Evolutionary conservation across 768 basidiomycete genomes (phyloP).

Genomic region (Pleurotus giganteus): DNA sequence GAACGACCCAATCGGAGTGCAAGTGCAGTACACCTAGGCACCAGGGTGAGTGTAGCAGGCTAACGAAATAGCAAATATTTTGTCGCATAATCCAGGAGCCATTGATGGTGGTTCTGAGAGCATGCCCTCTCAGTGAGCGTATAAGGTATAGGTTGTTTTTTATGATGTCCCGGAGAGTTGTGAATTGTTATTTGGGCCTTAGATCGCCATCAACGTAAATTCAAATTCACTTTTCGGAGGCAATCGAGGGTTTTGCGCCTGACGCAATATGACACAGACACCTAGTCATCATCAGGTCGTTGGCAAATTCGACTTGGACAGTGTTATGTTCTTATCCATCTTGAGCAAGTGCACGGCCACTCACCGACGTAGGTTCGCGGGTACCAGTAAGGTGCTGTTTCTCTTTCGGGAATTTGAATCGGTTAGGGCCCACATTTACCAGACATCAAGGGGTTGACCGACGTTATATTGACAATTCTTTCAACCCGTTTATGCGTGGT

Average conservation of each 20-base stretch:
- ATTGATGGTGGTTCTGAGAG: background rate
- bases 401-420: background rate
- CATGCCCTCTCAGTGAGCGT: background rate
- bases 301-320: too few relatives aligned
- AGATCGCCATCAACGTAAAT: background rate
- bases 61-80: background rate
- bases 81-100: background rate
- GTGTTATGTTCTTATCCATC: background rate
- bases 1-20: background rate
- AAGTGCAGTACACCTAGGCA: background rate
- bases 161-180: background rate
- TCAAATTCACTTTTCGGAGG: slow-evolving; percentile 7
- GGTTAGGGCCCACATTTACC: too few relatives aligned
- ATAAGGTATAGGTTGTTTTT: background rate
- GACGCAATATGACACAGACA: background rate
- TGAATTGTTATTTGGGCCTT: background rate
- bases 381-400: background rate
- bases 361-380: too few relatives aligned
- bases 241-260: background rate
- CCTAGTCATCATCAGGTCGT: too few relatives aligned
- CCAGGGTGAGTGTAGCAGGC: background rate
- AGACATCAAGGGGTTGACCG: too few relatives aligned
- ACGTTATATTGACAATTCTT: too few relatives aligned
- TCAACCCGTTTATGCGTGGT: too few relatives aligned
- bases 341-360: too few relatives aligned